Conservation (phyloP, 805 yeast species). For the Candida coquimbonensis region DNA sequence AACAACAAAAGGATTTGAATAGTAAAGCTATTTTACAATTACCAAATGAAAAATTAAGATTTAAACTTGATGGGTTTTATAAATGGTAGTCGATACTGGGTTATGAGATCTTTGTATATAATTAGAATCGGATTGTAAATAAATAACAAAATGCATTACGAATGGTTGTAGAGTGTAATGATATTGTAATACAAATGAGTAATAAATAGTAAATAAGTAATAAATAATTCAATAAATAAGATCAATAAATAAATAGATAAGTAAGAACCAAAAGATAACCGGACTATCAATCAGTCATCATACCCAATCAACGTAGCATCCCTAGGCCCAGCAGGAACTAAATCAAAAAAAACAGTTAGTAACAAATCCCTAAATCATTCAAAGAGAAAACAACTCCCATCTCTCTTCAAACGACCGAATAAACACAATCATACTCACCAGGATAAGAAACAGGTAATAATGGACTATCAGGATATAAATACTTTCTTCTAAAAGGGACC, state of each 20-base stretch:
- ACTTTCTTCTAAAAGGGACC: slow-evolving; percentile 66
- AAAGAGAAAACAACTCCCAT: no score
- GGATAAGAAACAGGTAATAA: slow-evolving; percentile 53
- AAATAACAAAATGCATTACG: slow-evolving; percentile 3
- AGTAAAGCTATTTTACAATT: slow-evolving; percentile 48
- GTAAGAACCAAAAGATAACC: not conserved
- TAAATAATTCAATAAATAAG: slow-evolving; percentile 8
- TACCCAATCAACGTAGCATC: slow-evolving; percentile 41
- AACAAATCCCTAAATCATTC: no score
- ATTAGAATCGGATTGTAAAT: slow-evolving; percentile 6
- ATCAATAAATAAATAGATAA: slow-evolving; percentile 7
- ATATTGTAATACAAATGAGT: not conserved
- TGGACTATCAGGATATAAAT: slow-evolving; percentile 54
- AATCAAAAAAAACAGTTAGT: not conserved
- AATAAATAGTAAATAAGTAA: not conserved
- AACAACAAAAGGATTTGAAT: slow-evolving; percentile 36
- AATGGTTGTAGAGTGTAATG: not conserved
- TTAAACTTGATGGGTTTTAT: slow-evolving; percentile 43
- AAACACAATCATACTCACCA: slow-evolving; percentile 11
- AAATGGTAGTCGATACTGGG: slow-evolving; percentile 35
- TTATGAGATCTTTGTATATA: not conserved
- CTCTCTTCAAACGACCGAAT: no score
- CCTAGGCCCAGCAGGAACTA: slow-evolving; percentile 46
- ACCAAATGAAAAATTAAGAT: slow-evolving; percentile 40
- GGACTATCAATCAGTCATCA: slow-evolving; percentile 35